Percentiles rank a stretch among this genome's conserved stretches.
These are phyloP conservation scores for Toxoplasma gondii DNA, from an alignment of 169 alveolate species.

Conservation along the genomic window DNA sequence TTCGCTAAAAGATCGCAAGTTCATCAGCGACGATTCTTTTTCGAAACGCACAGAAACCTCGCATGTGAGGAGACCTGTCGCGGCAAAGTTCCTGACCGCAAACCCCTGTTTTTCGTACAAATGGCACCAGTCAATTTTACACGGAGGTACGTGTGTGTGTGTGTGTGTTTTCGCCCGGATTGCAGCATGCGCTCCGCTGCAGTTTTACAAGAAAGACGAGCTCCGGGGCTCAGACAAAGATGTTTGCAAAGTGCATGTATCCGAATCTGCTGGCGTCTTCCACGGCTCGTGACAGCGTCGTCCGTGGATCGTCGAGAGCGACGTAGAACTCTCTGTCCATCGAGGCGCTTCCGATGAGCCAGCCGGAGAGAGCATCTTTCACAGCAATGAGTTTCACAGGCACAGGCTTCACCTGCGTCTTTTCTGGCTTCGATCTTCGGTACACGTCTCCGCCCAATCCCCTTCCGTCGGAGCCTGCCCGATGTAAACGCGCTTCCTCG, in stretches of 20 bases:
- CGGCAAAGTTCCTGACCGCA: too few relatives aligned
- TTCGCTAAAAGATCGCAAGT: too few relatives aligned
- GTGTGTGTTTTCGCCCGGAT: too few relatives aligned
- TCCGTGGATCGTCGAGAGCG: constrained; percentile 31
- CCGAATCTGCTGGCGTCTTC: constrained; percentile 40
- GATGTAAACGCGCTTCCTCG: background rate
- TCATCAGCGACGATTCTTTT: too few relatives aligned
- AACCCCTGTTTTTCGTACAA: too few relatives aligned
- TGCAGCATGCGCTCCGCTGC: too few relatives aligned
- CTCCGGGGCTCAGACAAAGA: background rate
- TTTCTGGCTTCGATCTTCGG: background rate
- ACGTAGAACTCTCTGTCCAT: constrained; percentile 34
- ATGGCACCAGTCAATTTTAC: too few relatives aligned
- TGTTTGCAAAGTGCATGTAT: constrained; percentile 41
- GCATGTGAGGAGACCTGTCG: too few relatives aligned
- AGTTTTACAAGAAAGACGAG: too few relatives aligned
- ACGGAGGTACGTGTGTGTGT: too few relatives aligned
- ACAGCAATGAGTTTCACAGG: constrained; percentile 15
- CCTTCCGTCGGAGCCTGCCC: background rate
- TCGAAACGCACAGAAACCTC: too few relatives aligned
- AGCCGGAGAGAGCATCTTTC: constrained; percentile 39
- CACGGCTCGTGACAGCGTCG: constrained; percentile 39
- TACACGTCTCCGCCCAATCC: background rate
- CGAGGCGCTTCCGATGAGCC: constrained; percentile 34
- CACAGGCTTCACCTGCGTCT: background rate